Percentiles rank a stretch among this genome's conserved stretches.
phyloP scores from a whole-genome alignment of 129 eudicot genomes.

The Flaveria bidentis region DNA sequence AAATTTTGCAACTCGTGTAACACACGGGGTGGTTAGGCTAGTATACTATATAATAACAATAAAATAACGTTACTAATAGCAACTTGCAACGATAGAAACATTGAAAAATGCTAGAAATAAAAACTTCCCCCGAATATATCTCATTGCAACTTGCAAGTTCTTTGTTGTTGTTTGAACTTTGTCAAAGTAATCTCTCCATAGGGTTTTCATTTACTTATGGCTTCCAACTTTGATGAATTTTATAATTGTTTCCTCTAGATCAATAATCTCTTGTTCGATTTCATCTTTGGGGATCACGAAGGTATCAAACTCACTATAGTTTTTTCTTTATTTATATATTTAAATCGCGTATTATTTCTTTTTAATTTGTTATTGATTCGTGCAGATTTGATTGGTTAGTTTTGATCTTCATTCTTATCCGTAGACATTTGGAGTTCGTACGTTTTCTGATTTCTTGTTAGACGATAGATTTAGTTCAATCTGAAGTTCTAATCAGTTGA shows the following conservation, averaged over 20 bases:
- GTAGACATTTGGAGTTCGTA: not conserved
- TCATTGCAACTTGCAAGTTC: not conserved
- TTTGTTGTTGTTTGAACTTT: slow-evolving; percentile 6
- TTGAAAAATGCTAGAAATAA: too few species aligned
- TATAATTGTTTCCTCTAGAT: not conserved
- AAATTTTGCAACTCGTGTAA: too few species aligned
- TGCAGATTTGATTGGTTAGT: slow-evolving; percentile 16
- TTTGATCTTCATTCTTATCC: slow-evolving; percentile 12
- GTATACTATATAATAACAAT: too few species aligned
- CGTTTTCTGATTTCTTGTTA: not conserved
- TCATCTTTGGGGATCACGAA: slow-evolving; percentile 3
- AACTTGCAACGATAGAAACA: too few species aligned
- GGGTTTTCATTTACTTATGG: not conserved
- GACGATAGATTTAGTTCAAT: not conserved
- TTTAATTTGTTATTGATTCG: not conserved
- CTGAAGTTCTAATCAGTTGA: slow-evolving; percentile 5
- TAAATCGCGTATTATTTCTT: not conserved
- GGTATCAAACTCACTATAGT: slow-evolving; percentile 22
- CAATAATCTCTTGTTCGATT: slow-evolving; percentile 22
- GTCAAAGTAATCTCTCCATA: not conserved
- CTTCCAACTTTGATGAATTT: slow-evolving; percentile 2
- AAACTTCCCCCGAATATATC: not conserved
- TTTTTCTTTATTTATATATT: not conserved
- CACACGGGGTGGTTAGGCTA: too few species aligned
- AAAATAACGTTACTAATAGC: too few species aligned